Base-by-base conservation (phyloP, 768 basidiomycete species). In the Cyclocybe cylindracea region DNA sequence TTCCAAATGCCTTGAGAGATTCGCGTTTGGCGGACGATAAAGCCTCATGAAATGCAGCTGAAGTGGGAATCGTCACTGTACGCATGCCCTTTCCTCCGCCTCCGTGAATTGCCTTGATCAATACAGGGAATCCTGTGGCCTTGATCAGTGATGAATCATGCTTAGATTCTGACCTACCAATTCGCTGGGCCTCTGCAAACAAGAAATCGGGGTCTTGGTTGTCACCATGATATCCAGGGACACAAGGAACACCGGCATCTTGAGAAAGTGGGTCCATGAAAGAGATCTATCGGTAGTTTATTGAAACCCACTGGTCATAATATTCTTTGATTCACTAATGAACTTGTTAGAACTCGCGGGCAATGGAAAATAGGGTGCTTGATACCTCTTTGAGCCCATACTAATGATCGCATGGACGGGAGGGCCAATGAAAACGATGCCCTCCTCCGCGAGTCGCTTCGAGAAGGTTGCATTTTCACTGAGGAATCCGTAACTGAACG, bases 61-160 rank as follows among this genome's bases (percentile, higher is more conserved):
- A 69, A 2, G 80, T 77, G 18, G 80, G 71, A 14, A 71, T 70
- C 10, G 69, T 70, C 2, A 93, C 91, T 8, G 84, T 85, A 39
- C 93, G 86, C 94, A 97, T 97, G 39, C 94, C 94, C 66, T 97
- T 97, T 1, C 94, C 95, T 5, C 94, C 94, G 13, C 94, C 95
- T 19, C 95, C 94, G 58, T 95, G 89, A 41, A 94, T 87, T n/a
- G 94, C 95, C 65, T 98, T 98, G 70, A 98, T 97, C 29, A 98
- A 75, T 2, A 96, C 89, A 24, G 94, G 94, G 63, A 91, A 96
- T 9, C 89, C 88, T 87, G 33, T 8, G 19, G 10, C 35, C 39
- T 18, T 48, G 19, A 46, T 52, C 38, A 24, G 46, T 6, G 39
- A 31, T 35, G 44, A 29, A 42, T 18, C 9, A 7, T 34, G 32